Evolutionary conservation across 352 stramenopile species (phyloP), one percentile per base, ranked within the genome.

Genomic region (Phytophthora colocasiae): DNA sequence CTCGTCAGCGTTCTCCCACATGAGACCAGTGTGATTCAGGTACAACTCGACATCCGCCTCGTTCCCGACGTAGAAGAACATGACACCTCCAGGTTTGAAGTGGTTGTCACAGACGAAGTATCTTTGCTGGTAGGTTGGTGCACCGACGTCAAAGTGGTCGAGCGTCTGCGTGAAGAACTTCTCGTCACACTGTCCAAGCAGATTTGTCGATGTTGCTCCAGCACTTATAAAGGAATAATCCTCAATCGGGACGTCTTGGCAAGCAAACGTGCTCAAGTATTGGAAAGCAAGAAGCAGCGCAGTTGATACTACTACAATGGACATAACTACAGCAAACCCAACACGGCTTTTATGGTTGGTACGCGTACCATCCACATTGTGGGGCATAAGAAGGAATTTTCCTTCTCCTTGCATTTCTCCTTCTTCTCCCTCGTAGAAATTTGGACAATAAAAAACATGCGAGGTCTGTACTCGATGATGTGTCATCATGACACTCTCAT

Each of bases 31-130:
- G 67, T 98, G 87, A 69, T 98, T 98, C 19, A 99, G 76, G 72
- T 99, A 99, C 43, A 98, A 77, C 62, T 97, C 88, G 5, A 99
- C 88, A 43, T 98, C 83, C 6, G 92, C 95, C 71, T 99, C 97
- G 68, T 99, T 99, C 47, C 97, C 97, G 2, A 91, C 90, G 70
- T 98, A 98, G 71, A 98, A 97, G 63, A 98, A 96, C 61, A 98
- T 95, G 29, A 83, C 78, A 15, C 87, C 83, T 44, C 89, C 72
- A 27, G 80, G 75, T 50, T 63, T 75, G 64, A 71, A 88, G 61
- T 85, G 72, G 48, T 91, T 78, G 63, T 91, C 70, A 64, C 90
- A 97, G 32, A 97, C 78, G 66, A 97, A 98, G 73, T 96, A 97
- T 50, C 92, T 85, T 66, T 97, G 80, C 64, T 89, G 61, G 72